Evolutionary conservation across 73 alveolate species (phyloP).

Genomic region (Urostyla sp.): DNA sequence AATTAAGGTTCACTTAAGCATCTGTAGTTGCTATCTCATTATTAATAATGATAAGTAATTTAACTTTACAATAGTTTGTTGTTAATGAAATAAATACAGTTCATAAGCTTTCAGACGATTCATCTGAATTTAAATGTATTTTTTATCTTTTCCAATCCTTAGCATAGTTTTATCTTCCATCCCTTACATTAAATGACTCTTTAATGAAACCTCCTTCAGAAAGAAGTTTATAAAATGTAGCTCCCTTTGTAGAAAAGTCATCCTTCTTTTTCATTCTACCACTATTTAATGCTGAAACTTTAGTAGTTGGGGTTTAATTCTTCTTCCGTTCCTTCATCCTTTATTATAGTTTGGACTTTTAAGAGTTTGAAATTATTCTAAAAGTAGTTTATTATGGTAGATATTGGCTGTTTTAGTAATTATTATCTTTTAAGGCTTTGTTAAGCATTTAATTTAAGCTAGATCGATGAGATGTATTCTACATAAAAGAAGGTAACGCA

Average conservation of each 20-base stretch:
- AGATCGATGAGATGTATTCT: not conserved
- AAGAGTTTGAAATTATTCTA: conserved; percentile 4
- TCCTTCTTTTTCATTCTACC: not conserved
- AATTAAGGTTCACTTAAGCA: not conserved
- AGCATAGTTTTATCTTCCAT: not conserved
- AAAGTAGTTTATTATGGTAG: conserved; percentile 10
- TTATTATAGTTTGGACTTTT: conserved; percentile 16
- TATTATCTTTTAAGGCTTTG: conserved; percentile 12
- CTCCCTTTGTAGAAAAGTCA: not conserved
- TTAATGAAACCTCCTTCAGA: conserved; percentile 40
- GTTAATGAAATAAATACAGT: not conserved
- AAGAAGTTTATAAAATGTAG: conserved; percentile 29
- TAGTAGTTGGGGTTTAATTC: not conserved
- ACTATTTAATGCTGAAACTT: not conserved
- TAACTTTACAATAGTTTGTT: not conserved
- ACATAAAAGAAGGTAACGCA: conserved; percentile 14
- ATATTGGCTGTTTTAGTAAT: not conserved
- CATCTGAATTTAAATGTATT: conserved; percentile 12
- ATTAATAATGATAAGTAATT: not conserved
- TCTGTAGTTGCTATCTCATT: not conserved
- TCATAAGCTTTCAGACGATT: conserved; percentile 24
- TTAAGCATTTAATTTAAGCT: not conserved
- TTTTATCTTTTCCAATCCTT: conserved; percentile 9
- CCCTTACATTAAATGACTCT: conserved; percentile 8
- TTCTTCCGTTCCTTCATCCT: not conserved